Evolutionary conservation across 1,284 basidiomycete genomes (phyloP), one percentile per base, ranked within the genome.

Genomic region (Naganishia albida): DNA sequence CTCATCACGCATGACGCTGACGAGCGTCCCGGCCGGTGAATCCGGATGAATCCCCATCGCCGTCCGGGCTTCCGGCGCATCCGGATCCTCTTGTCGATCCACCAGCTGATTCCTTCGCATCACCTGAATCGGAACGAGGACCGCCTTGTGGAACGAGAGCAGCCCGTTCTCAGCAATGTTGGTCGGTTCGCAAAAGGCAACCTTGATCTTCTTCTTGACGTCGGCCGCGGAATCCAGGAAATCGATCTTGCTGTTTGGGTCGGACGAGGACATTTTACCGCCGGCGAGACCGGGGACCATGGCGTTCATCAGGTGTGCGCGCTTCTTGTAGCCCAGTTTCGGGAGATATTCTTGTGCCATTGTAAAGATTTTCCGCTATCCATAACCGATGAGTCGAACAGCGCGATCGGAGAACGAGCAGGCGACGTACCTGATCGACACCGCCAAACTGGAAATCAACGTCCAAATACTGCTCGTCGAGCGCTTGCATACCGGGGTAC

Each of bases 361-460:
- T 39, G 92, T 97, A 81, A 99, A 99, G 78, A 99, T 99, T 82
- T 99, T 99, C 66, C 96, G 88, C 90, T 96, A 64, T 20, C 18
- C 55, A 63, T 10, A 10, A 34, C n/a, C n/a, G n/a, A n/a, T n/a
- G n/a, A 42, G 23, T 23, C 52, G 34, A 30, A 62, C 18, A 16
- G 57, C 62, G 30, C 67, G 67, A 62, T 62, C n/a, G 20, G 25
- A 40, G 15, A 2, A 28, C 20, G 18, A 7, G 3, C 12, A 20
- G 23, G n/a, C 15, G 38, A 70, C 81, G 55, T 59, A 92, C 92
- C 85, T 97, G 95, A 76, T 99, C 96, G 8, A 94, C 88, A 68
- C 96, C 95, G 34, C 96, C 96, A 70, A 99, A 99, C 78, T 99
- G 96, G 82, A 99, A 95, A 78, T 99, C 93, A 26, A 91, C 90